A percentile compares a stretch with the other conserved stretches of the same genome.
Evolutionary conservation across 345 rosid genomes (phyloP).

Genomic region (Geranium rotundifolium): DNA sequence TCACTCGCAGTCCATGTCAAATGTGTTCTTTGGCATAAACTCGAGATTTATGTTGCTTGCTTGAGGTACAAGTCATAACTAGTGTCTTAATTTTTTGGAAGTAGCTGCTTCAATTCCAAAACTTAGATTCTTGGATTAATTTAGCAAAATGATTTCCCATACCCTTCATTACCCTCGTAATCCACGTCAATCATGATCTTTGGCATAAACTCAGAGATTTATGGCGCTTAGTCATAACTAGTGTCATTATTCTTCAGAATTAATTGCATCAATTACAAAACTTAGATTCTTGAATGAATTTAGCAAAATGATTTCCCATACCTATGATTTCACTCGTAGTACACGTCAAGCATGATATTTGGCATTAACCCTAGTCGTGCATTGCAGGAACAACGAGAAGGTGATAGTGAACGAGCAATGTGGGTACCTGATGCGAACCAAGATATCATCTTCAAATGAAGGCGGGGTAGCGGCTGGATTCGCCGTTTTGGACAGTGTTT

Average conservation of each 20-base stretch:
- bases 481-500: slow-evolving; percentile 84
- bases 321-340: no score
- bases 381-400: slow-evolving; percentile 67
- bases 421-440: slow-evolving; percentile 88
- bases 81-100: background rate
- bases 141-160: no score
- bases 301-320: no score
- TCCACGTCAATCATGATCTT: no score
- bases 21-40: slow-evolving; percentile 17
- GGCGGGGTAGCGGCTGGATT: slow-evolving; percentile 96
- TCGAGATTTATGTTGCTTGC: slow-evolving; percentile 73
- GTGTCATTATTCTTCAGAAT: no score
- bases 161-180: no score
- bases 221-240: no score
- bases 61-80: slow-evolving; percentile 41
- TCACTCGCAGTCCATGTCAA: background rate
- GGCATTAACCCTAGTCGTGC: background rate
- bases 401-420: slow-evolving; percentile 64
- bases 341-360: no score
- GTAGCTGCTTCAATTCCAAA: background rate
- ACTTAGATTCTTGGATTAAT: background rate
- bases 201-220: no score
- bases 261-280: no score
- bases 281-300: no score
- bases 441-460: slow-evolving; percentile 79